Conservation (phyloP, 257 asterid genomes). For the Plantago elongata region DNA sequence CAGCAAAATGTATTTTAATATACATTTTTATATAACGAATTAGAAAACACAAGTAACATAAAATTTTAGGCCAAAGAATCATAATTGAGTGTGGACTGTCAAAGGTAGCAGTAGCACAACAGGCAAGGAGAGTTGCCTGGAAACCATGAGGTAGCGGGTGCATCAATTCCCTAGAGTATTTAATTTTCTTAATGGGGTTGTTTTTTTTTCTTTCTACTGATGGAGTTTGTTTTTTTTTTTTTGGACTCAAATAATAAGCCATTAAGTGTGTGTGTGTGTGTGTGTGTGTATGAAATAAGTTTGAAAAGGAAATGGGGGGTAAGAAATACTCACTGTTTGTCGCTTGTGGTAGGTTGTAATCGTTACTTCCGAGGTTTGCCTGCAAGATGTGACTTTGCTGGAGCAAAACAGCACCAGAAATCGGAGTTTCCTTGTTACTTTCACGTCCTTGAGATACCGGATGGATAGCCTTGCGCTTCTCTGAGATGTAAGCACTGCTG, state of each 20-base stretch:
- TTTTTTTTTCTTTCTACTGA: too few relatives aligned
- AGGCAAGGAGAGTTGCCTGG: too few relatives aligned
- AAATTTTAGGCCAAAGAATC: background rate
- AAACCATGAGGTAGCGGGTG: too few relatives aligned
- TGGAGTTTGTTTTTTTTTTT: too few relatives aligned
- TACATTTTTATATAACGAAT: too few relatives aligned
- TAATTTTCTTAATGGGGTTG: too few relatives aligned
- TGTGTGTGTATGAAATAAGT: constrained; percentile 3
- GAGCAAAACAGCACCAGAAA: constrained; percentile 20
- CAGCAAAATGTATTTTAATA: too few relatives aligned
- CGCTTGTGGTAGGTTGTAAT: constrained; percentile 31
- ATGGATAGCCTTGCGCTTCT: constrained; percentile 16
- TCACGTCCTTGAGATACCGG: constrained; percentile 32
- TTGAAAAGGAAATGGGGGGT: constrained; percentile 2
- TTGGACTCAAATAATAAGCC: too few relatives aligned
- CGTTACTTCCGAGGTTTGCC: background rate
- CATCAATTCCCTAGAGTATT: too few relatives aligned
- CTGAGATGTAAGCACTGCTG: constrained; percentile 9
- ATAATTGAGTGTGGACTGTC: too few relatives aligned
- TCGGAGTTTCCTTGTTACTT: constrained; percentile 19
- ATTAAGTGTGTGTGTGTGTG: too few relatives aligned
- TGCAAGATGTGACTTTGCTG: constrained; percentile 24
- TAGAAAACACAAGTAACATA: background rate
- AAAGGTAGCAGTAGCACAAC: too few relatives aligned
- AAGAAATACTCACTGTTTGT: constrained; percentile 40